Base-by-base conservation (phyloP, 2,329 filamentous ascomycete species). In the Hymenoscyphus infarciens region DNA sequence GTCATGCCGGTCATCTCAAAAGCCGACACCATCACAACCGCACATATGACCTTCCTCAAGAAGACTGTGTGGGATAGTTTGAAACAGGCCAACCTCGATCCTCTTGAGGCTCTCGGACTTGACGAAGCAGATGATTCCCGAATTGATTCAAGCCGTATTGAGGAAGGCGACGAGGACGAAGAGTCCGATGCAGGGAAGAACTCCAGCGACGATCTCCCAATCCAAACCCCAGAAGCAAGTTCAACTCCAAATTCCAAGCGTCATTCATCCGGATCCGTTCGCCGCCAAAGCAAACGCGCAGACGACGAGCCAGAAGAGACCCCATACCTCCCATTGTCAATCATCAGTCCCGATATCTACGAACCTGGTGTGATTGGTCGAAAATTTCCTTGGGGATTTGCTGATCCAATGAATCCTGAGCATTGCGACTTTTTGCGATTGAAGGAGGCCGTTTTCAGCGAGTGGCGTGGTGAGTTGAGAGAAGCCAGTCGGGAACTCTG, bases 1-100 rank as follows among this genome's bases (percentile, higher is more conserved):
- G 92, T 98, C 63, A 91, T 99, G 56, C 95, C 95, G 0, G 88
- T 99, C 63, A 94, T 99, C 73, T 90, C 92, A 74, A 99, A 99
- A 78, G 94, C 95, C 45, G 95, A 99, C 75, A 97, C 93, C 15
- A 90, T 98, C 70, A 98, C 95, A n/a, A 88, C 90, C 0, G 89
- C 90, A 60, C 95, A 99, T 77, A 98, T 98, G 95, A 82, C 85
- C 55, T 88, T 91, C 71, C 83, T 99, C 68, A 97, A 97, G 81
- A 92, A 89, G 77, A 88, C 89, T 13, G 93, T 99, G 38, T 96
- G 91, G 87, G 86, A 91, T 60, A 93, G 90, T 70, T 82, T 99
- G 66, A 94, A 95, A 78, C 87, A 87, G 72, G 88, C 92, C 15
- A 90, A 90, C 68, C 82, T 99, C 61, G 93, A 99, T 72, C 94